Base-by-base conservation (phyloP, 345 rosid genomes). In the Turritis glabra region DNA sequence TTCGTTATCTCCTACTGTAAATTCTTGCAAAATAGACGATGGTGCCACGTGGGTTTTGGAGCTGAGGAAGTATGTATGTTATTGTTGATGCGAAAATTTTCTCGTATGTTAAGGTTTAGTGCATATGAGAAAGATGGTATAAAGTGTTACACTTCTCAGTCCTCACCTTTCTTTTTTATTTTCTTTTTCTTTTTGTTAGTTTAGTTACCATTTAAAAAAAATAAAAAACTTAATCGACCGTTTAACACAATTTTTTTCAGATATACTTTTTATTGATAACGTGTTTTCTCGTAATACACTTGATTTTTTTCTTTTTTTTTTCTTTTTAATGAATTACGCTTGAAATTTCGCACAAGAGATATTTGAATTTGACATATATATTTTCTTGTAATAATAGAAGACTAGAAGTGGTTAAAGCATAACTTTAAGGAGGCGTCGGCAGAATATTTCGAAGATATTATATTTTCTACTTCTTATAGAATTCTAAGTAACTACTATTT, bases 381-480 rank as follows among this genome's bases (percentile, higher is more conserved):
- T 26, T 18, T 21, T 32, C 35, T 46, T 50, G 13, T 35, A 8
- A 37, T 9, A 8, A 14, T n/a, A 30, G 15, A 32, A 9, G 25
- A 8, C 14, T n/a, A 30, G 15, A 32, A 9, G 25, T 33, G 25
- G 23, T 63, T 27, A 43, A 26, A 27, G n/a, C 41, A 11, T 21
- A 40, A 23, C 4, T 26, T 5, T 17, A 55, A 25, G 41, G 22
- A n/a, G 44, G 58, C 67, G 78, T 67, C 73, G 73, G 73, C 67
- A 48, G 67, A 74, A 66, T 30, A 55, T 37, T 22, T 61, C 6
- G 35, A 35, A 46, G 26, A 9, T 44, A 56, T 19, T 43, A 9
- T 44, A 56, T 19, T 43, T 52, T 56, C 2, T 69, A 29, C 55
- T 23, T 68, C 38, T 26, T 52, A 18, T 35, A 22, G 12, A 68